Percentiles rank a stretch among this genome's conserved stretches.
Evolutionary conservation across 176 grass and related monocot species (phyloP).

Genomic region (Calamus simplicifolius): DNA sequence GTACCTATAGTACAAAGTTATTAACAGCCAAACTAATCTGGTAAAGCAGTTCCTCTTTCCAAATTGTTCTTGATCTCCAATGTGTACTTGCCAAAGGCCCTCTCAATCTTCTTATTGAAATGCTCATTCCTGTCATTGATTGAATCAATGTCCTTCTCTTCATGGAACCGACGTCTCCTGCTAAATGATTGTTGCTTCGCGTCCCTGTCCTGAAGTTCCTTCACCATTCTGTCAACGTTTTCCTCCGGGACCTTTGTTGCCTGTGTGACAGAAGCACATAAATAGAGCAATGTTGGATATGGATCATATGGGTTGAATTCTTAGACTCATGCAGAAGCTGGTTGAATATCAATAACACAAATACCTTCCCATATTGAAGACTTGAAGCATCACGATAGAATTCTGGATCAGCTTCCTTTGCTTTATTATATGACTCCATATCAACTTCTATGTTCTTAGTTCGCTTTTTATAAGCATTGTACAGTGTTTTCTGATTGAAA

Average conservation of each 20-base stretch:
- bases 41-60: conserved; percentile 84
- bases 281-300: too few species aligned
- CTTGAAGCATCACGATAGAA: conserved; percentile 90
- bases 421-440: conserved; percentile 87
- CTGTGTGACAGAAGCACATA: conserved; percentile 9
- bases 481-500: conserved; percentile 95
- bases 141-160: conserved; percentile 90
- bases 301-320: too few species aligned
- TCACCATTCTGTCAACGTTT: conserved; percentile 81
- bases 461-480: conserved; percentile 89
- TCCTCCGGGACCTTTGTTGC: conserved; percentile 47
- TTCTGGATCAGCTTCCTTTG: conserved; percentile 79
- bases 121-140: conserved; percentile 96
- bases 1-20: too few species aligned
- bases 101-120: conserved; percentile 98
- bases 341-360: neutral
- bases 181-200: conserved; percentile 64
- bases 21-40: conserved; percentile 32
- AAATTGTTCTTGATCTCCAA: conserved; percentile 99
- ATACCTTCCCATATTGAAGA: conserved; percentile 88
- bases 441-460: conserved; percentile 73
- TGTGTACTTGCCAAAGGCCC: conserved; percentile 93
- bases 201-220: conserved; percentile 62
- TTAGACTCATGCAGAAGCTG: neutral
- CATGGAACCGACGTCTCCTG: conserved; percentile 87